Percentiles rank a stretch among this genome's conserved stretches.
Conservation (phyloP, 345 rosid species). For the Lenwebbia sp. region DNA sequence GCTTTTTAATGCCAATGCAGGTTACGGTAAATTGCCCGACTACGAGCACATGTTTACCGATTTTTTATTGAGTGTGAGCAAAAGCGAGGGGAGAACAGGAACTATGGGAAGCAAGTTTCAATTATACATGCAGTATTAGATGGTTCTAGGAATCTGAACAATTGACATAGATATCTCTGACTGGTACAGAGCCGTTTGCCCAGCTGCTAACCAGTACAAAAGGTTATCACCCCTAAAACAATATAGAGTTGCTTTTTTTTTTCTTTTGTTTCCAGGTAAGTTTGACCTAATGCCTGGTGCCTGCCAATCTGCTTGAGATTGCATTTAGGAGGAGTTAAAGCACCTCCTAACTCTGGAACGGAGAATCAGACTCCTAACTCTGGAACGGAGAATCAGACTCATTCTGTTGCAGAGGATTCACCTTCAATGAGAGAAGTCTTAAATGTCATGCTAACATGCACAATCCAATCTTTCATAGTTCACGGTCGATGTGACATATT, state of each 20-base stretch:
- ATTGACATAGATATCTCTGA: neutral
- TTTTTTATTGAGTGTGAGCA: constrained; percentile 46
- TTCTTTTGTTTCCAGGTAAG: neutral
- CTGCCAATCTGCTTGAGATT: neutral
- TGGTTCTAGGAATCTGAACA: neutral
- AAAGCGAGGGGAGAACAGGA: constrained; percentile 22
- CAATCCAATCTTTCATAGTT: neutral
- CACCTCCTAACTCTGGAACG: too few relatives aligned
- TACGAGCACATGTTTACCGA: constrained; percentile 81
- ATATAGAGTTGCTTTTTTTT: neutral
- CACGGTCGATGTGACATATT: neutral
- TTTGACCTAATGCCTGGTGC: neutral
- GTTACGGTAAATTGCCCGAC: constrained; percentile 84
- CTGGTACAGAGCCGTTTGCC: neutral
- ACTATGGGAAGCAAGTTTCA: neutral
- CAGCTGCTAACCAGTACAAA: neutral
- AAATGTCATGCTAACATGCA: neutral
- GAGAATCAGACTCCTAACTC: neutral
- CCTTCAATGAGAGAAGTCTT: neutral
- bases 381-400: neutral
- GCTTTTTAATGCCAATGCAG: constrained; percentile 20
- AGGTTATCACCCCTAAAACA: neutral
- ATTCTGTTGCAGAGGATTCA: neutral
- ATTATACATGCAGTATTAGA: constrained; percentile 2
- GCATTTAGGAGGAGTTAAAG: neutral